Evolutionary conservation across 1,139 yeast species (phyloP), one percentile per base, ranked within the genome.

Genomic region (Geotrichum histeridarum): DNA sequence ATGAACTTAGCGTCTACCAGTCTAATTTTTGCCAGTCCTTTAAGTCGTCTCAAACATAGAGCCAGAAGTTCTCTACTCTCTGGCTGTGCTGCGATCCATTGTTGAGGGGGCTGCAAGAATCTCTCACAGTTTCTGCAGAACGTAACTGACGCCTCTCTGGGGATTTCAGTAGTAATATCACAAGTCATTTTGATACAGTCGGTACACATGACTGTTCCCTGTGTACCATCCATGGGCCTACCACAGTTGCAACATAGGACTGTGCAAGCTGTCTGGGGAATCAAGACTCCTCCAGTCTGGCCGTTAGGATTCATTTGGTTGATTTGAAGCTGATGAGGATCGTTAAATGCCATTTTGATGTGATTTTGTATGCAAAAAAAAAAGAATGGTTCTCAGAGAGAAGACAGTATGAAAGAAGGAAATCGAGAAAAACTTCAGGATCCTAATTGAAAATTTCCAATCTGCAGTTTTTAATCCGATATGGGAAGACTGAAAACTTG

Each of bases 211-310:
- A 90, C 96, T 60, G 91, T 76, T 33, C 99, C 98, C 33, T 81
- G 77, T 35, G 96, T 87, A 47, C 98, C 98, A 68, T 93, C 98
- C 82, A 94, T 88, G 50, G 99, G 97, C 56, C 87, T 88, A 72
- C 99, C 98, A 84, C 99, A 93, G 84, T 88, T 89, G 73, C 96
- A 90, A 77, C 99, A 93, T 59, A 93, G 80, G 58, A 94, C 95
- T 1, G 98, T 93, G 36, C 54, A 50, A 5, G 56, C 56, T 1
- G 46, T 94, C 90, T 33, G 76, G 79, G 39, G 67, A 57, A 52
- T 51, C 39, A 57, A 32, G 22, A 54, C 22, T 33, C 58, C 56
- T 12, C 57, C 57, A 36, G 55, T 46, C 42, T 52, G 55, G 14
- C 47, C 47, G 9, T 17, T 42, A 32, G 49, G 32, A 32, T 14